Percentiles rank a stretch among this genome's conserved stretches.
Conservation (phyloP, 768 basidiomycete species). For the Boletellus ananiceps region DNA sequence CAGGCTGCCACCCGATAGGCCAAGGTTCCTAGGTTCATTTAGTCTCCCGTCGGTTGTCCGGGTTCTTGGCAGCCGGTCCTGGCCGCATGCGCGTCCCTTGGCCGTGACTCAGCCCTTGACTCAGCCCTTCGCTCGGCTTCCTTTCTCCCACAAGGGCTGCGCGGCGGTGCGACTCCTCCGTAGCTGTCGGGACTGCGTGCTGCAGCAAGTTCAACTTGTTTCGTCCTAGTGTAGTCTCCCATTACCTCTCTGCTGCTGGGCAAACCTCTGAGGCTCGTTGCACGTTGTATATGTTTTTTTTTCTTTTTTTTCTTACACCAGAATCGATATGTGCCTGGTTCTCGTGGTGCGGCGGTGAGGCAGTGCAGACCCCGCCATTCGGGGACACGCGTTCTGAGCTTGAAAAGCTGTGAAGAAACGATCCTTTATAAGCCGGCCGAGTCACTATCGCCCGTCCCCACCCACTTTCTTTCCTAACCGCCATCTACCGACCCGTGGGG, state of each 20-base stretch:
- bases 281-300: not conserved
- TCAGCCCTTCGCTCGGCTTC: not conserved
- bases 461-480: slow-evolving; percentile 11
- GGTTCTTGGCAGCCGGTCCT: not conserved
- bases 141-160: slow-evolving; percentile 1
- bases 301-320: not conserved
- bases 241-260: not conserved
- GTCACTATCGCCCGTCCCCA: slow-evolving; percentile 14
- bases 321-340: slow-evolving; percentile 3
- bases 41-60: slow-evolving; percentile 1
- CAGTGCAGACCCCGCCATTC: slow-evolving; percentile 17
- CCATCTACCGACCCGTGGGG: slow-evolving; percentile 20
- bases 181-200: slow-evolving; percentile 9
- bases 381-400: slow-evolving; percentile 32
- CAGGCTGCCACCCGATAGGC: slow-evolving; percentile 9
- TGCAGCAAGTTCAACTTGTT: not conserved
- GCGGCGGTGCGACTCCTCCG: slow-evolving; percentile 13
- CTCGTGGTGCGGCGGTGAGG: slow-evolving; percentile 10
- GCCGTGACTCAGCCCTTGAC: slow-evolving; percentile 5
- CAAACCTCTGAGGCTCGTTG: not conserved
- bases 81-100: not conserved
- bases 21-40: not conserved
- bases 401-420: slow-evolving; percentile 32
- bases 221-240: not conserved
- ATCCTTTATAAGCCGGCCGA: slow-evolving; percentile 29